Conservation (phyloP, 176 grass and related monocot species). For the Eleusine indica region DNA sequence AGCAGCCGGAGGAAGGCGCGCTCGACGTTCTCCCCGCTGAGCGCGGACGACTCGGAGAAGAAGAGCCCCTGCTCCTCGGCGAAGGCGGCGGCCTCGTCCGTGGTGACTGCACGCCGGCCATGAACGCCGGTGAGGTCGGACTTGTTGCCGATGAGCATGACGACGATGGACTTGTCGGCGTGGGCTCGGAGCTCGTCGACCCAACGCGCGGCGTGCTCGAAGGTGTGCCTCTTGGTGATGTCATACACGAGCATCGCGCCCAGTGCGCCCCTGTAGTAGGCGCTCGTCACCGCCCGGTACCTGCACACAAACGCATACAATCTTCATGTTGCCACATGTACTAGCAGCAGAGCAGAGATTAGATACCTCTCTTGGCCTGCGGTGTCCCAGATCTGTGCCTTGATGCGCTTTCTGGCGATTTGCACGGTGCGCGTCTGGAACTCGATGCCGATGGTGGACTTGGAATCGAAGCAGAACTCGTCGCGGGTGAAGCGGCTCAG, state of each 20-base stretch:
- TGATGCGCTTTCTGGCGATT: slow-evolving; percentile 46
- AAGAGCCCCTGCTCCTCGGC: slow-evolving; percentile 88
- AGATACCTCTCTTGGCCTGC: slow-evolving; percentile 62
- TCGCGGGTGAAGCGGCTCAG: slow-evolving; percentile 54
- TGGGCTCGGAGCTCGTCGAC: slow-evolving; percentile 70
- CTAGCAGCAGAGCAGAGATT: neutral
- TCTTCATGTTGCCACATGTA: slow-evolving; percentile 9
- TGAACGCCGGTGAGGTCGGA: slow-evolving; percentile 43
- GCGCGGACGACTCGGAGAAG: slow-evolving; percentile 85
- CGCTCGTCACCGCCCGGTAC: slow-evolving; percentile 85
- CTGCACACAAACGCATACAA: slow-evolving; percentile 18
- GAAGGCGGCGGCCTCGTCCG: slow-evolving; percentile 61
- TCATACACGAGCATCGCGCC: slow-evolving; percentile 94
- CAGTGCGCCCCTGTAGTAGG: slow-evolving; percentile 86
- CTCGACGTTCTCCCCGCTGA: slow-evolving; percentile 85
- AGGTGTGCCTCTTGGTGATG: slow-evolving; percentile 58
- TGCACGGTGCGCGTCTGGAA: slow-evolving; percentile 64
- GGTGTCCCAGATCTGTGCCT: slow-evolving; percentile 77
- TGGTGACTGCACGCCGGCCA: neutral
- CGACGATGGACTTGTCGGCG: slow-evolving; percentile 76
- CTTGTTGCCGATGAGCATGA: slow-evolving; percentile 94
- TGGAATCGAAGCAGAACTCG: slow-evolving; percentile 93
- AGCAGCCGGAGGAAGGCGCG: slow-evolving; percentile 61
- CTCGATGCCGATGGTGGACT: slow-evolving; percentile 96
- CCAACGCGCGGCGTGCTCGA: slow-evolving; percentile 68